phyloP scores from a whole-genome alignment of 176 grass and related monocot genomes.

The Cenchrus purpureus region DNA sequence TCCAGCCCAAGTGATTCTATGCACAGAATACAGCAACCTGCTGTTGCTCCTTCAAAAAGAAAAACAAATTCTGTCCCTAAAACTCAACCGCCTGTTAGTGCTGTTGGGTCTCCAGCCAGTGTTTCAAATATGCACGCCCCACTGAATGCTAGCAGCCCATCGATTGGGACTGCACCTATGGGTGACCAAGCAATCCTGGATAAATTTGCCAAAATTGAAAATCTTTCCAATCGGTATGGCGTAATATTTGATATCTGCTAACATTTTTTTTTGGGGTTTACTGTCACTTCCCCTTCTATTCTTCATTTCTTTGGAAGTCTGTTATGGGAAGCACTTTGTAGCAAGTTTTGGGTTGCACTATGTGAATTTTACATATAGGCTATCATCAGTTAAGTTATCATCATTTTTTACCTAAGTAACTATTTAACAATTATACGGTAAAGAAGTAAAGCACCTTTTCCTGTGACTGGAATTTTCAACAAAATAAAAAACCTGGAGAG shows the following conservation, averaged over 20 bases:
- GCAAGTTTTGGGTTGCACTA: conserved; percentile 8
- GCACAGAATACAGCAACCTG: conserved; percentile 77
- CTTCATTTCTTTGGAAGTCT: conserved; percentile 7
- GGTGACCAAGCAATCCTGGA: conserved; percentile 85
- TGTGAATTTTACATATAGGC: not conserved
- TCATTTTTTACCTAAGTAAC: not conserved
- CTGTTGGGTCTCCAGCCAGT: conserved; percentile 93
- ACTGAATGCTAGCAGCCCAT: conserved; percentile 82
- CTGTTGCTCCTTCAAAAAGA: conserved; percentile 60
- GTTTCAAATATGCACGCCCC: conserved; percentile 81
- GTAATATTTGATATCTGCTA: conserved; percentile 34
- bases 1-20: conserved; percentile 83
- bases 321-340: conserved; percentile 23
- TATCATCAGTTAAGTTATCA: not conserved
- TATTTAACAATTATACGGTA: not conserved
- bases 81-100: conserved; percentile 63
- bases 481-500: conserved; percentile 21
- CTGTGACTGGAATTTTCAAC: not conserved
- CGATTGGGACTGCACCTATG: conserved; percentile 70
- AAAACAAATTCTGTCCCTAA: conserved; percentile 72
- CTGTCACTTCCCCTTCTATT: conserved; percentile 11
- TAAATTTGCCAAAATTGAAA: conserved; percentile 83
- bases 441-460: conserved; percentile 1
- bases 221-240: conserved; percentile 63
- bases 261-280: not conserved